Base-by-base conservation (phyloP, 805 yeast genomes). In the Clavispora carvajalis region DNA sequence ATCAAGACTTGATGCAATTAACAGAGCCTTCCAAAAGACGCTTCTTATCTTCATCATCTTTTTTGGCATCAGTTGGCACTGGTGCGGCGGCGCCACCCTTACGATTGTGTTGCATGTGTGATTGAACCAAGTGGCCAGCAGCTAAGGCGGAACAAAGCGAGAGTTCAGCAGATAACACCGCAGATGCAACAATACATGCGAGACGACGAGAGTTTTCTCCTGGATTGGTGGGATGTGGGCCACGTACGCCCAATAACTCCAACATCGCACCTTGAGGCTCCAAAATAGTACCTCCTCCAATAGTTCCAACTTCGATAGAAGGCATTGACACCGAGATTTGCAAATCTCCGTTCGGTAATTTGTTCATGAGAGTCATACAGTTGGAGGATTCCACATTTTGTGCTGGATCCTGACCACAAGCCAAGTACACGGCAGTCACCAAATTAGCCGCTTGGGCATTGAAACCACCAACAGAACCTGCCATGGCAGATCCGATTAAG, bases 321-420 rank as follows among this genome's bases (percentile, higher is more conserved):
- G 99, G 99, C 99, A 93, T 93, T 4, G 98, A 87, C n/a, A 93
- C 99, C 1, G 96, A 86, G 29, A 93, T 84, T 52, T 79, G 83
- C 58, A 93, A 74, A 40, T 51, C 54, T 11, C 96, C 99, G 39
- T 59, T 62, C 30, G 75, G 72, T 10, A 65, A 71, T 60, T 85
- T 88, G 55, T 82, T 81, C 95, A 93, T 90, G 51, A 93, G 73
- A 1, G 99, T 93, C 44, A 93, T 91, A 82, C 99, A 93, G 67
- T 90, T 91, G 23, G 97, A 88, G 45, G 95, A 82, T 69, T 91
- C 99, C 39, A 93, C 97, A 58, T 93, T 93, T 69, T 93, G 99
- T 1, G 99, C 99, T n/a, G 99, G 99, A 66, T 93, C 99, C 71
- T 93, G 99, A 43, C 99, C 99, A 44, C 95, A 79, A 4, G 99